phyloP scores from a whole-genome alignment of 352 stramenopile genomes.

The Globisporangium sylvaticum region DNA sequence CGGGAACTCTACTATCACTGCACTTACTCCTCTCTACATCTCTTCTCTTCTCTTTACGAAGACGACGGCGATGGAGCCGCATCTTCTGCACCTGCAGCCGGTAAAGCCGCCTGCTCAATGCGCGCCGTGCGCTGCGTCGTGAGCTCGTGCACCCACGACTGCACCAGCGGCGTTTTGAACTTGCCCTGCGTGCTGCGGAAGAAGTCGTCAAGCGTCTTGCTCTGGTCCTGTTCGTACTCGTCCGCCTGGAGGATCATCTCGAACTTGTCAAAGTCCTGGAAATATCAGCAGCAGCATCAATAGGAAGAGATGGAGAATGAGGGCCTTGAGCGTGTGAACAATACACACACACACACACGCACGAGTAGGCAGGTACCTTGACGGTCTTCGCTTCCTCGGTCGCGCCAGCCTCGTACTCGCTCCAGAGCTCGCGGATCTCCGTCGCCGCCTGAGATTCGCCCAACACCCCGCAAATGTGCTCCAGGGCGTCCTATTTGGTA shows the following conservation, averaged over 20 bases:
- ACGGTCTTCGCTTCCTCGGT: conserved; percentile 87
- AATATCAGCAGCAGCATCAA: neutral
- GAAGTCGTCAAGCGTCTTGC: conserved; percentile 63
- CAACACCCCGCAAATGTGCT: conserved; percentile 60
- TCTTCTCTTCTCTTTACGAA: neutral
- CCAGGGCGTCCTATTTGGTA: conserved; percentile 50
- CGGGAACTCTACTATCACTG: neutral
- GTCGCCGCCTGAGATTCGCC: conserved; percentile 44
- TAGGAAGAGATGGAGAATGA: neutral
- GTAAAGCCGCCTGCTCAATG: conserved; percentile 15
- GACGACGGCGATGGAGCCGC: neutral
- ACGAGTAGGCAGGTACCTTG: conserved; percentile 39
- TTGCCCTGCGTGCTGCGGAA: conserved; percentile 81
- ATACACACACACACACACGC: too few species aligned
- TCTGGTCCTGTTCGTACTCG: conserved; percentile 86
- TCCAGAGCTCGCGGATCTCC: conserved; percentile 78
- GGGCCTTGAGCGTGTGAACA: too few species aligned
- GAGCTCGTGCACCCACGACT: conserved; percentile 72
- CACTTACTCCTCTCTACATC: neutral
- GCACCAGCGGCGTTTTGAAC: conserved; percentile 76
- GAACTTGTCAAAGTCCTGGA: conserved; percentile 92
- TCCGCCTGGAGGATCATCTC: conserved; percentile 94
- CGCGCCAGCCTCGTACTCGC: conserved; percentile 82
- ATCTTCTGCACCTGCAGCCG: conserved; percentile 1
- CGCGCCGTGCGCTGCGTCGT: conserved; percentile 44